Evolutionary conservation across 2,329 filamentous ascomycete genomes (phyloP).

Genomic region (Aphanocladium album): DNA sequence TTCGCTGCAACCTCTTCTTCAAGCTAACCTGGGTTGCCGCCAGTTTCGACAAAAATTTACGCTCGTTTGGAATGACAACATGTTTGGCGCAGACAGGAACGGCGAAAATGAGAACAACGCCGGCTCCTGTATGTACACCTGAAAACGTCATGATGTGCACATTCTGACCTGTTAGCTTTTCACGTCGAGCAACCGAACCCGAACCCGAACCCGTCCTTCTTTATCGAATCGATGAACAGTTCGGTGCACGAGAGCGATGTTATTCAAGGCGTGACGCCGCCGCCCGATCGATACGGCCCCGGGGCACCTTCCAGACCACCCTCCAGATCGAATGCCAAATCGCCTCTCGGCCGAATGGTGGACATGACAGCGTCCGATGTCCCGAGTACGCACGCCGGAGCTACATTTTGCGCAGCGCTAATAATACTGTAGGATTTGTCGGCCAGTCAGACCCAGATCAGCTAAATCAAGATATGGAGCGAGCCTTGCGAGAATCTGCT

Average conservation of each 20-base stretch:
- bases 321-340: conserved; percentile 53
- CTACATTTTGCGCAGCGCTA: neutral
- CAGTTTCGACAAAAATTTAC: conserved; percentile 45
- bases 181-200: conserved; percentile 51
- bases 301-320: conserved; percentile 57
- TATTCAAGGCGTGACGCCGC: conserved; percentile 40
- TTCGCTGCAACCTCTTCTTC: conserved; percentile 2
- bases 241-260: conserved; percentile 20
- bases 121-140: conserved; percentile 37
- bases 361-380: conserved; percentile 41
- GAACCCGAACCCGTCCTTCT: conserved; percentile 30
- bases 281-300: conserved; percentile 34
- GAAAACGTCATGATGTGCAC: neutral
- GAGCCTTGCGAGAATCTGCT: conserved; percentile 52
- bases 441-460: conserved; percentile 44
- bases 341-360: conserved; percentile 48
- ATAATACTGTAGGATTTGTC: neutral
- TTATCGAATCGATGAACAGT: conserved; percentile 1
- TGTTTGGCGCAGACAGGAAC: conserved; percentile 49
- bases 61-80: conserved; percentile 48
- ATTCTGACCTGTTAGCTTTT: conserved; percentile 38
- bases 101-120: conserved; percentile 36
- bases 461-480: conserved; percentile 39
- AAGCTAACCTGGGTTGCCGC: neutral
- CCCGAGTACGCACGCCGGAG: conserved; percentile 27